Base-by-base conservation (phyloP, 345 rosid genomes). In the Pistacia atlantica region DNA sequence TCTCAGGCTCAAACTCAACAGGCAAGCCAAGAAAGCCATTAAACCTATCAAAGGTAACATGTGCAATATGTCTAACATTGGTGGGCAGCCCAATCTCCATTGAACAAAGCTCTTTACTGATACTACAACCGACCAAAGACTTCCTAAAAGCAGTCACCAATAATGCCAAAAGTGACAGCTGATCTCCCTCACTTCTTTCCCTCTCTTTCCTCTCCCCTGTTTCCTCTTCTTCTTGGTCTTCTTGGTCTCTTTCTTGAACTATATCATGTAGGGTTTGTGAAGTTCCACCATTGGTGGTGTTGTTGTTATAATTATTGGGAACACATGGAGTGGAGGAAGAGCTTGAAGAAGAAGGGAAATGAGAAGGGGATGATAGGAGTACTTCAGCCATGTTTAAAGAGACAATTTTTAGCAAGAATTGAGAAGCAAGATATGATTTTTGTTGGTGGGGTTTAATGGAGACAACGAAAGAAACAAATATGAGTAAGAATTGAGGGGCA, bases 41-140 rank as follows among this genome's bases (percentile, higher is more conserved):
- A 75, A 97, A 97, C 81, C 99, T 89, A 84, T 97, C 99, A 75
- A 97, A 97, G n/a, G 98, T 97, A 38, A 97, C 99, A 86, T 97
- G 99, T 52, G 98, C 96, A 37, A 97, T 96, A 81, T 97, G 99
- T 65, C 97, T 87, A 71, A 97, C 99, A 79, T 97, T 84, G 2
- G 98, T 91, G 7, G 99, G 99, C 78, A 88, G 81, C 56, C 98
- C 98, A 87, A 97, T 97, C 87, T 97, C 98, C 98, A 97, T 97
- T 8, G 89, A 72, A 58, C 87, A 90, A 75, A 92, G 83, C 82
- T 86, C 94, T 79, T 86, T 85, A 60, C 88, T 85, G 80, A 80
- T 85, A 78, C 87, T 92, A 78, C 97, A 92, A 69, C 96, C 90
- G 78, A 89, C 89, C 74, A 97, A 63, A 55, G 98, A 94, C 83